These are phyloP conservation scores for Fulvia fulva DNA, from an alignment of 2,329 filamentous ascomycete species.

Conservation along the genomic window DNA sequence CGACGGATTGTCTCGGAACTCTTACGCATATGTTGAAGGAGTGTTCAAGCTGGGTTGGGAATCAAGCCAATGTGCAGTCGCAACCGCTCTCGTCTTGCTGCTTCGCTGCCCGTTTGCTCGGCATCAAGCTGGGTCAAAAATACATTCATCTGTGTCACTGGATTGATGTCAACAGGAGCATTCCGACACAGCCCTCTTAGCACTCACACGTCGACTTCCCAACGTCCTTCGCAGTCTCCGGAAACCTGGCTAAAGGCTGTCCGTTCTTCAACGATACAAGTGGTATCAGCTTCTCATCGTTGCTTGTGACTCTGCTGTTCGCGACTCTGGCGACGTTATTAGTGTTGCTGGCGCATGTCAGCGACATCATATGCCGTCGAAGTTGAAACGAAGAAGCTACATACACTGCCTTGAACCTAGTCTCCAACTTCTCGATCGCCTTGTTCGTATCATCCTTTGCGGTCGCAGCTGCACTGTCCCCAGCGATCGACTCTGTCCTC, in stretches of 20 bases:
- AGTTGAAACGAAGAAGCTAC: neutral
- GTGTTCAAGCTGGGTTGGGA: constrained; percentile 31
- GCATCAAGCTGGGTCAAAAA: constrained; percentile 31
- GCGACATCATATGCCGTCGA: too few species aligned
- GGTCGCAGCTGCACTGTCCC: constrained; percentile 11
- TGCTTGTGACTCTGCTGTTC: constrained; percentile 29
- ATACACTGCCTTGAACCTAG: constrained; percentile 28
- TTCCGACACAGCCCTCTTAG: neutral
- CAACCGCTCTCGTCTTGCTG: constrained; percentile 28
- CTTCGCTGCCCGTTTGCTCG: constrained; percentile 30
- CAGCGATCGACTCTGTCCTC: constrained; percentile 1
- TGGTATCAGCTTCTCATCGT: constrained; percentile 30
- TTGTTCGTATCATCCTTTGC: constrained; percentile 25
- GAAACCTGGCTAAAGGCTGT: constrained; percentile 31
- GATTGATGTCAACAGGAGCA: neutral
- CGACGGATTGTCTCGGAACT: too few species aligned
- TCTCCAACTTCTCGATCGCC: constrained; percentile 30
- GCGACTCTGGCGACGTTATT: constrained; percentile 34
- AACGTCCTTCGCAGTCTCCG: constrained; percentile 29
- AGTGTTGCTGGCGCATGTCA: constrained; percentile 19
- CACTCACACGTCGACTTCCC: constrained; percentile 28
- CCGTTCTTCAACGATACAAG: constrained; percentile 31
- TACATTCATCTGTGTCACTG: constrained; percentile 29
- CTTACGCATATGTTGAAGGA: too few species aligned
- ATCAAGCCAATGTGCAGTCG: constrained; percentile 32